Evolutionary conservation across 1,139 yeast species (phyloP).

Genomic region (Blastobotrys malaysiensis): DNA sequence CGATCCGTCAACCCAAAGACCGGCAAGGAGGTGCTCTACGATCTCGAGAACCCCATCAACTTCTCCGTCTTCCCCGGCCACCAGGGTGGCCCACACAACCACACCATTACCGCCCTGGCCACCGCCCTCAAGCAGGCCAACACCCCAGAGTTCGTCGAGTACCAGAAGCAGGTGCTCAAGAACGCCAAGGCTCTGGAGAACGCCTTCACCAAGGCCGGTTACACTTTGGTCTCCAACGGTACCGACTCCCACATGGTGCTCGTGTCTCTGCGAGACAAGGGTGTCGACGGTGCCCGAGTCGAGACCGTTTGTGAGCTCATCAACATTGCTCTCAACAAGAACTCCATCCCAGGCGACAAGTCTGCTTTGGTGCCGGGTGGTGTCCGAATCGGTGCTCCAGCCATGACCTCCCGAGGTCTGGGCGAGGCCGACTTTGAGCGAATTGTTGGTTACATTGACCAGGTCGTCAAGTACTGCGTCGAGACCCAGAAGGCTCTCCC

Average conservation of each 20-base stretch:
- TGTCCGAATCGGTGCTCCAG: constrained; percentile 94
- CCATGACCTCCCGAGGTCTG: constrained; percentile 96
- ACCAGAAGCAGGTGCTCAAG: constrained; percentile 74
- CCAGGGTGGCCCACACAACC: constrained; percentile 99
- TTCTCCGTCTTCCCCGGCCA: constrained; percentile 98
- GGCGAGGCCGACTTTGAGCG: constrained; percentile 68
- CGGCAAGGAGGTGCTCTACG: constrained; percentile 83
- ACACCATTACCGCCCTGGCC: constrained; percentile 91
- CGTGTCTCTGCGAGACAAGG: constrained; percentile 75
- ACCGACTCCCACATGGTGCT: constrained; percentile 92
- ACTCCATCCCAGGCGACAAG: constrained; percentile 93
- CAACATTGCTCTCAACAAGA: constrained; percentile 92
- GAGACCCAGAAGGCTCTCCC: constrained; percentile 72
- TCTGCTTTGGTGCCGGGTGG: constrained; percentile 96
- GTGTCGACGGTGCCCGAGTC: constrained; percentile 92
- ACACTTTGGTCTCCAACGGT: constrained; percentile 81
- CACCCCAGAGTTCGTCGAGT: constrained; percentile 77
- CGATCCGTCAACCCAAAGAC: constrained; percentile 72
- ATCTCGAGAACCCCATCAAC: constrained; percentile 83
- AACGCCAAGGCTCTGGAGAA: constrained; percentile 76
- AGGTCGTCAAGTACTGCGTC: constrained; percentile 75
- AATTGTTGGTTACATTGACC: constrained; percentile 73
- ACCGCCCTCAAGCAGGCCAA: constrained; percentile 89
- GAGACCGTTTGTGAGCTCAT: constrained; percentile 86
- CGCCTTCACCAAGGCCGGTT: constrained; percentile 62